Percentiles rank a stretch among this genome's conserved stretches.
These are phyloP conservation scores for Sophora flavescens DNA, from an alignment of 306 rosid species.

Conservation along the genomic window DNA sequence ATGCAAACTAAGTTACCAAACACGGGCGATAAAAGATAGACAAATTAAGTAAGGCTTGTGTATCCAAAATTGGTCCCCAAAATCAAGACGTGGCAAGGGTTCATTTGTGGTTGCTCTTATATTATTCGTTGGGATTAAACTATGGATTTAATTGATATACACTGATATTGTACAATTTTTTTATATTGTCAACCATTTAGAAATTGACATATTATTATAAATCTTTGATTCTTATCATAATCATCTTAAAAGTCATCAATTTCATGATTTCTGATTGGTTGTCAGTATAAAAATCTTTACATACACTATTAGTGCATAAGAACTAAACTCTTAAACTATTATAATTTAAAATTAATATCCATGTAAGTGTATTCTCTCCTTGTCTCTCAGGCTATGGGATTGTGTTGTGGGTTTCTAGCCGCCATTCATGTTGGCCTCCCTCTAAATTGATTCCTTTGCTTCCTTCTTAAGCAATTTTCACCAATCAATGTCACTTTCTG, in stretches of 20 bases:
- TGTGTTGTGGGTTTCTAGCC: conserved; percentile 53
- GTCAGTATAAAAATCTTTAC: too few relatives aligned
- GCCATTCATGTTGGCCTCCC: conserved; percentile 57
- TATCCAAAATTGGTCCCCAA: conserved; percentile 54
- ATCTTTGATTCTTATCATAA: too few relatives aligned
- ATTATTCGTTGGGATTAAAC: conserved; percentile 58
- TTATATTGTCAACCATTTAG: too few relatives aligned
- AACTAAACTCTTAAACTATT: too few relatives aligned
- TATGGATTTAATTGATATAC: too few relatives aligned
- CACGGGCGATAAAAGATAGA: neutral
- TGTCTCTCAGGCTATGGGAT: conserved; percentile 35
- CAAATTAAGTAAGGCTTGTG: conserved; percentile 24
- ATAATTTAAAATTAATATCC: conserved; percentile 8
- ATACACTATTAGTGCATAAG: too few relatives aligned
- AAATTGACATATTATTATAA: too few relatives aligned
- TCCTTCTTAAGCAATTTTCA: conserved; percentile 82
- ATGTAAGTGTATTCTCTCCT: conserved; percentile 46
- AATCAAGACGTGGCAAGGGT: conserved; percentile 51
- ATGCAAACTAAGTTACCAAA: conserved; percentile 35
- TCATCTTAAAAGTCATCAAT: too few relatives aligned
- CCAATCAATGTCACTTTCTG: conserved; percentile 50
- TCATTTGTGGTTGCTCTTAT: conserved; percentile 66
- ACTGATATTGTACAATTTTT: too few relatives aligned
- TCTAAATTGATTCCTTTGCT: conserved; percentile 74
- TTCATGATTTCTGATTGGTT: too few relatives aligned